Base-by-base conservation (phyloP, 169 alveolate species). In the Cryptosporidium xiaoi region DNA sequence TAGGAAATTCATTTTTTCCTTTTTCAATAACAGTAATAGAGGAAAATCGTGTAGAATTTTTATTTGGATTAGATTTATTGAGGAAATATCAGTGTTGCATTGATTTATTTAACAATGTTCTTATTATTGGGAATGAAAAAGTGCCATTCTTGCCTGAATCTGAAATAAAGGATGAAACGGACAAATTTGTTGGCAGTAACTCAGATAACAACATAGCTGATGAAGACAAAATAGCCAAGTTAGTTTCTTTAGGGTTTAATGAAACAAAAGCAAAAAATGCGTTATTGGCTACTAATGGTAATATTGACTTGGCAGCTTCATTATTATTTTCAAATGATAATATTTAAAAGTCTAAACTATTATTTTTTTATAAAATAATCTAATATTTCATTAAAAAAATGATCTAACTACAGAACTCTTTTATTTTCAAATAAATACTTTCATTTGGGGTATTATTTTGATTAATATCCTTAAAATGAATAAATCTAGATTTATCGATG, bases 11-110 rank as follows among this genome's bases (percentile, higher is more conserved):
- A 62, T 95, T 90, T 82, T 93, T 95, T 85, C 96, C 97, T 31
- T 93, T 96, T 65, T 95, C 98, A 64, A 90, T 96, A 51, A 95
- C 97, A 64, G 94, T 98, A n/a, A 90, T 98, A 62, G 99, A 97
- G 77, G 94, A 91, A 34, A 93, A 91, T 83, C 92, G 92, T 53
- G 89, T 97, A 60, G 99, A 96, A 71, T 95, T 97, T 90, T 84
- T 98, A 33, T 93, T 98, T 64, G 99, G 99, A 16, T 92, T 98
- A 40, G 99, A 98, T 90, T 91, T 96, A 91, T 91, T 97, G 66
- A 93, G 95, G 82, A 93, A 98, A 68, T 95, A 96, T 92, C 93
- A 94, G 91, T 96, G 99, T 90, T 83, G 82, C 82, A 96, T 98
- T 31, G 98, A 97, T 92, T 92, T 98, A 60, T 92, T 92, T 82